phyloP scores from a whole-genome alignment of 306 rosid genomes.

The Abrus precatorius region DNA sequence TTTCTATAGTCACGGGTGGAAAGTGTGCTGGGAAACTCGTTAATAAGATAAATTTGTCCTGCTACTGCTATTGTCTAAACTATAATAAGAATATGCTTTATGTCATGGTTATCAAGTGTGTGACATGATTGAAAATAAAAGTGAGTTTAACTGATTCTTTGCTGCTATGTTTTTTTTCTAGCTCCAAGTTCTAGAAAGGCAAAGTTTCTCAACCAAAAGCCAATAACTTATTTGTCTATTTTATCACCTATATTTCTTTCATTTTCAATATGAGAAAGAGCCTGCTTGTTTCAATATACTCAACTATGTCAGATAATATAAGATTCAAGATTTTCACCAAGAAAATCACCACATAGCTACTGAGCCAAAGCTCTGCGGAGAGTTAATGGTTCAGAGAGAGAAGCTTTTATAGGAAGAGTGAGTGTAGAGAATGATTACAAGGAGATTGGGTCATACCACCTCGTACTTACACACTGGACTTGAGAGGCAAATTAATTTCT shows the following conservation, averaged over 20 bases:
- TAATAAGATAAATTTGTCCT: slow-evolving; percentile 29
- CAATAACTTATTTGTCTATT: background rate
- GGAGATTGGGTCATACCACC: background rate
- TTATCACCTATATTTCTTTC: background rate
- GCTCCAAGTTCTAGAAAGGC: background rate
- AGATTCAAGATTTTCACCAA: background rate
- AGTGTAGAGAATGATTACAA: background rate
- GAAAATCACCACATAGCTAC: slow-evolving; percentile 2
- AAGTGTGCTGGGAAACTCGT: slow-evolving; percentile 38
- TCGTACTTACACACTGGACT: background rate
- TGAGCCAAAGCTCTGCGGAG: background rate
- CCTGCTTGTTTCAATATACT: background rate
- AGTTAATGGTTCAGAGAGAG: background rate
- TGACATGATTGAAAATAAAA: slow-evolving; percentile 31
- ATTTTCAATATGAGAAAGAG: background rate
- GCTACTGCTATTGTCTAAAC: slow-evolving; percentile 36
- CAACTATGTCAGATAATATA: background rate
- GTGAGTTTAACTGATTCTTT: slow-evolving; percentile 10
- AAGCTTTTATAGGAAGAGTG: background rate
- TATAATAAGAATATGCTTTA: slow-evolving; percentile 31
- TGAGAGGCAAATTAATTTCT: background rate
- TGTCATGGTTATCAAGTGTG: slow-evolving; percentile 37
- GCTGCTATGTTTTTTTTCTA: background rate
- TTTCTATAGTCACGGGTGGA: slow-evolving; percentile 35
- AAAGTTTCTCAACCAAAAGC: background rate